phyloP scores from a whole-genome alignment of 2,329 filamentous ascomycete genomes.

The Coleophoma crateriformis region DNA sequence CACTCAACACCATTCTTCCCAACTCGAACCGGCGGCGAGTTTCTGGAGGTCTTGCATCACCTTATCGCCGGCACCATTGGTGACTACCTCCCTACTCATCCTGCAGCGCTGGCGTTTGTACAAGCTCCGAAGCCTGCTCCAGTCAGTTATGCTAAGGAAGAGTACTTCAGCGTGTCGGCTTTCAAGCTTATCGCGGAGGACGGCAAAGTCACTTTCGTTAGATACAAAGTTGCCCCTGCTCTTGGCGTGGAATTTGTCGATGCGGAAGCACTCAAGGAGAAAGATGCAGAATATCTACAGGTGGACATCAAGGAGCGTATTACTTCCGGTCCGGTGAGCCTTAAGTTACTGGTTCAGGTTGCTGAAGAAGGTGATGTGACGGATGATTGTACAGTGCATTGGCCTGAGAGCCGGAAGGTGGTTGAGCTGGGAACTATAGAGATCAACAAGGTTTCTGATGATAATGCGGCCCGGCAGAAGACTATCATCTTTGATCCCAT shows the following conservation, averaged over 20 bases:
- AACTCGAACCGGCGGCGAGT: slow-evolving; percentile 43
- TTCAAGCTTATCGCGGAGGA: slow-evolving; percentile 36
- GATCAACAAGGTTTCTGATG: slow-evolving; percentile 33
- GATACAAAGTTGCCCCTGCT: slow-evolving; percentile 43
- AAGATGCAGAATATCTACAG: slow-evolving; percentile 39
- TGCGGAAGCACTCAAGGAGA: slow-evolving; percentile 30
- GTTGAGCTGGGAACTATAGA: slow-evolving; percentile 44
- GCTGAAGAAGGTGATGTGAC: slow-evolving; percentile 40
- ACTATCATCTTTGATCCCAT: slow-evolving; percentile 52
- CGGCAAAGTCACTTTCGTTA: slow-evolving; percentile 37
- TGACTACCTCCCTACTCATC: slow-evolving; percentile 38
- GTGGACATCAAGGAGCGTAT: slow-evolving; percentile 38
- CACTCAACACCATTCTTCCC: slow-evolving; percentile 49
- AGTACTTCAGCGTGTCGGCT: slow-evolving; percentile 43
- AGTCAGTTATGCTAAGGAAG: slow-evolving; percentile 39
- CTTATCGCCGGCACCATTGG: slow-evolving; percentile 25
- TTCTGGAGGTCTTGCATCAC: slow-evolving; percentile 41
- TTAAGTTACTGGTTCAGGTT: slow-evolving; percentile 44
- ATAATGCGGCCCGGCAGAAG: slow-evolving; percentile 39
- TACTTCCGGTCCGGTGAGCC: slow-evolving; percentile 30
- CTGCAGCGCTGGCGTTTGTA: slow-evolving; percentile 41
- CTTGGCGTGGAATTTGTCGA: slow-evolving; percentile 33
- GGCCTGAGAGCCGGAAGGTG: slow-evolving; percentile 43
- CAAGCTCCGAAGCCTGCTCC: slow-evolving; percentile 43
- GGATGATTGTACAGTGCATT: slow-evolving; percentile 42